Base-by-base conservation (phyloP, 176 grass and related monocot species). In the Dendrocalamus sinicus region DNA sequence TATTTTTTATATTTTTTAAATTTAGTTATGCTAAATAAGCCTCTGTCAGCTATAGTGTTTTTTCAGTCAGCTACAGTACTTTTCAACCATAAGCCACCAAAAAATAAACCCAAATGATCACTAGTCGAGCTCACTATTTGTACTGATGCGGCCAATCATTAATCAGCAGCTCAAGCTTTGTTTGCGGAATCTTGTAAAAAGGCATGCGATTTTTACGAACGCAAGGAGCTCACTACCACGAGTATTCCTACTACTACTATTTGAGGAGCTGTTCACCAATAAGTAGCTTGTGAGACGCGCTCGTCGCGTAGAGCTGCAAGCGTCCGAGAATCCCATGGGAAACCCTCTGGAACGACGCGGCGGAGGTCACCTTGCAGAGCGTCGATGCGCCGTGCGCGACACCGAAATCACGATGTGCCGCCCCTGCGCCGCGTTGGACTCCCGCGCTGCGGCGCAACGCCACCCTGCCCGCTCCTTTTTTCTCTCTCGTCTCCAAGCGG, bases 341-440 rank as follows among this genome's bases (percentile, higher is more conserved):
- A 32, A 63, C 22, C 12, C 80, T 78, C 73, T 54, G 1, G 73
- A 16, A 22, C 14, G 52, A 15, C 59, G 30, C 30, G 30, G 13
- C 9, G 58, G 12, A 6, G 8, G 77, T 22, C 59, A 7, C 51
- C n/a, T 32, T 45, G 84, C 20, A 35, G 51, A 41, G 15, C 35
- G 39, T 11, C 37, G 51, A 22, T 6, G 64, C 6, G 48, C 50
- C 66, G 32, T 12, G 8, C 69, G 73, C 66, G 66, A 40, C 47
- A n/a, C 41, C 60, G 59, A 75, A 35, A 17, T 68, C 9, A 41
- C 77, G 81, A 74, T 48, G 81, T 47, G 75, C 24, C 64, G 30
- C 13, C 72, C 45, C 59, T n/a, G 63, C 54, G 15, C 44, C 14
- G 50, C 24, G 39, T 28, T 78, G 81, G 67, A 78, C n/a, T 39